Base-by-base conservation (phyloP, 1,284 basidiomycete species). In the Irpex sp. region DNA sequence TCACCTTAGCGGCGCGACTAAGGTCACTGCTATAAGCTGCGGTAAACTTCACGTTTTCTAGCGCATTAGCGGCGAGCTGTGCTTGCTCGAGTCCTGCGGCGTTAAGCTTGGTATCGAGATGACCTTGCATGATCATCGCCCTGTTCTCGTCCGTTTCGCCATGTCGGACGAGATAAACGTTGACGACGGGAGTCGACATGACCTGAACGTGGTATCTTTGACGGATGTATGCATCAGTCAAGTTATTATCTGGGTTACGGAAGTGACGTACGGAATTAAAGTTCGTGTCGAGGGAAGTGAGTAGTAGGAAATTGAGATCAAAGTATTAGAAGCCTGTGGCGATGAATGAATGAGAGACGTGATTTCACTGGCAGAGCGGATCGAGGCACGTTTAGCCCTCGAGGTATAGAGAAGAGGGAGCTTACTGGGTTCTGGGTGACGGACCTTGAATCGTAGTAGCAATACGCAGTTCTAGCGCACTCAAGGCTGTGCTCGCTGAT, bases 111-210 rank as follows among this genome's bases (percentile, higher is more conserved):
- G 90, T 90, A 80, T 95, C 91, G 71, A 88, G 76, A 4, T 94
- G 93, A 60, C 94, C 93, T 82, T 95, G 93, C 65, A 94, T 87
- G 71, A 92, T 88, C 32, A 84, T 83, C 10, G 82, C 79, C 68
- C 84, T 81, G 78, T 94, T 95, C 77, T 87, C 89, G 65, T 89
- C 85, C 42, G 93, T 95, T 82, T 95, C 93, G 44, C 93, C 94
- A 76, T 95, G 94, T 63, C 93, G 89, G 62, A 94, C 87, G 71
- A 95, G 82, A 78, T 91, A 93, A 56, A 95, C 76, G 58, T 67
- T 67, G 1, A 72, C 77, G 54, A 76, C 72, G 67, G 72, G 22
- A 11, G 4, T 67, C 70, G 68, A 69, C 18, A 24, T 22, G 71
- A 62, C 49, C 49, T 38, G 3, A 38, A 38, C 32, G 32, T 9